Evolutionary conservation across 805 yeast genomes (phyloP).

Genomic region (Kodamaea sagamina): DNA sequence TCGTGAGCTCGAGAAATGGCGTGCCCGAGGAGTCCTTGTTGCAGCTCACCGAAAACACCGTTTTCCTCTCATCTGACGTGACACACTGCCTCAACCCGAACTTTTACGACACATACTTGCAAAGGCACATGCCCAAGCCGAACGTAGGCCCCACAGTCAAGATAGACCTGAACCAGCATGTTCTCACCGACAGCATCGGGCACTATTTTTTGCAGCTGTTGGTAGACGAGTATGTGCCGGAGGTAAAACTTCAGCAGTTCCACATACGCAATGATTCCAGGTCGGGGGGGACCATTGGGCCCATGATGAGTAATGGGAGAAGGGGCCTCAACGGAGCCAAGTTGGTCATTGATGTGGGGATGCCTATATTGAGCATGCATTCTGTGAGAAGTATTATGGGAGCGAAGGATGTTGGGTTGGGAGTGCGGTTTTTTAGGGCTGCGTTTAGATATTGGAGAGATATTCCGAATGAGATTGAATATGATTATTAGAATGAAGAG

Average conservation of each 20-base stretch:
- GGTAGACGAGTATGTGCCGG: slow-evolving; percentile 22
- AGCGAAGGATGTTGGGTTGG: slow-evolving; percentile 40
- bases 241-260: slow-evolving; percentile 35
- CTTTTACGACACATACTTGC: slow-evolving; percentile 33
- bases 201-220: slow-evolving; percentile 26
- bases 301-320: slow-evolving; percentile 36
- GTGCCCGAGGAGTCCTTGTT: slow-evolving; percentile 8
- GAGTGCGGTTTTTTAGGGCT: slow-evolving; percentile 33
- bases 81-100: slow-evolving; percentile 47
- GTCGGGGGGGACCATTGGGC: slow-evolving; percentile 48
- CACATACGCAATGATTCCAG: slow-evolving; percentile 44
- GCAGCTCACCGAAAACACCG: slow-evolving; percentile 17
- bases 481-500: background rate
- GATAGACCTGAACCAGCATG: slow-evolving; percentile 40
- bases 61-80: slow-evolving; percentile 44
- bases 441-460: slow-evolving; percentile 33
- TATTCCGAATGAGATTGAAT: slow-evolving; percentile 13
- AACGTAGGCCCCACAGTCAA: slow-evolving; percentile 41
- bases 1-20: slow-evolving; percentile 11
- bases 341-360: slow-evolving; percentile 40
- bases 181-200: slow-evolving; percentile 39
- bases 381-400: slow-evolving; percentile 42
- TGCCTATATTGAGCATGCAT: slow-evolving; percentile 47
- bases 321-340: slow-evolving; percentile 31
- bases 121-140: slow-evolving; percentile 38